Percentiles rank a stretch among this genome's conserved stretches.
These are phyloP conservation scores for Wickerhamomyces queroliae DNA, from an alignment of 805 yeast species.

Conservation along the genomic window DNA sequence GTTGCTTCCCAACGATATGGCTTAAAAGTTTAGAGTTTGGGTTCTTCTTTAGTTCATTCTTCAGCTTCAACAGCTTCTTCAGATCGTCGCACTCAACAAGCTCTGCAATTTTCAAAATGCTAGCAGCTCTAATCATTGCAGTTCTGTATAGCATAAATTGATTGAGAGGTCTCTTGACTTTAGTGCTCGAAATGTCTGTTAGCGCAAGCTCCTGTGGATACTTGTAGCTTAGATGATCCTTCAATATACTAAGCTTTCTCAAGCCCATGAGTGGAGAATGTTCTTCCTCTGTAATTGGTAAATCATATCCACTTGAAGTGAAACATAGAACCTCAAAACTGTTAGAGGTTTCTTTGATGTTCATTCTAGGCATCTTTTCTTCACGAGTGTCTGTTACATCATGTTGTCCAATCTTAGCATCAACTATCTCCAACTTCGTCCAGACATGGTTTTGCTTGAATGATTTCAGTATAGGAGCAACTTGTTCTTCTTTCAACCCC, in stretches of 20 bases:
- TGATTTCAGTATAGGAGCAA: not conserved
- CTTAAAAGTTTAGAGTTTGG: not conserved
- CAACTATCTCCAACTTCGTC: slow-evolving; percentile 1
- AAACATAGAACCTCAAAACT: not conserved
- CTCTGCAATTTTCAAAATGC: slow-evolving; percentile 20
- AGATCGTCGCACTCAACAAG: not conserved
- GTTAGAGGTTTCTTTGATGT: not conserved
- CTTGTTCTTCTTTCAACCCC: not conserved
- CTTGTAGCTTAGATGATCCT: not conserved
- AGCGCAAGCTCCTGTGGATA: not conserved
- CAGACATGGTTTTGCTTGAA: slow-evolving; percentile 2
- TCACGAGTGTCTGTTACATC: no score
- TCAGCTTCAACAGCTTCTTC: not conserved
- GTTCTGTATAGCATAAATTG: slow-evolving; percentile 42
- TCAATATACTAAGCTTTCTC: not conserved
- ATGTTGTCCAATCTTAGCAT: not conserved
- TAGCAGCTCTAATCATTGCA: slow-evolving; percentile 35
- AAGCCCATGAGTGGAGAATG: not conserved
- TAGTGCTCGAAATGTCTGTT: not conserved
- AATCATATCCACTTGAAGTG: slow-evolving; percentile 2
- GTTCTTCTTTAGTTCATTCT: not conserved
- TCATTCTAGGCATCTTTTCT: slow-evolving; percentile 1
- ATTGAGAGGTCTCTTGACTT: slow-evolving; percentile 41
- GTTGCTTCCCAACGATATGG: not conserved
- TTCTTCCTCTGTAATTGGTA: not conserved